These are phyloP conservation scores for Penicillium manginii DNA, from an alignment of 495 filamentous ascomycete genomes.

Conservation along the genomic window DNA sequence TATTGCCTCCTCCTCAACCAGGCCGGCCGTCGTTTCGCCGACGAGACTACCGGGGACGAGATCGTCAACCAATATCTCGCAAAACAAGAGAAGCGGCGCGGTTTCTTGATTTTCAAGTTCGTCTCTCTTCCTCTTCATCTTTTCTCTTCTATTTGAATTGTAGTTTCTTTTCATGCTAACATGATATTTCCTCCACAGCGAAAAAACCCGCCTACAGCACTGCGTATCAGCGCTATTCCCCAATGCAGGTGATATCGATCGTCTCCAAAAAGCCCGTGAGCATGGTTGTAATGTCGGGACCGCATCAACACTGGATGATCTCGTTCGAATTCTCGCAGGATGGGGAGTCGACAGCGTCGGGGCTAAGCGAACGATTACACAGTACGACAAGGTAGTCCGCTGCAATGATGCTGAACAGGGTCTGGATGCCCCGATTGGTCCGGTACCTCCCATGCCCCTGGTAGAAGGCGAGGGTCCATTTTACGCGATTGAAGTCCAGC, in stretches of 20 bases:
- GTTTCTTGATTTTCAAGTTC: conserved; percentile 32
- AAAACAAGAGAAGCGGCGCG: conserved; percentile 32
- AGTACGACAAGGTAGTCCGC: conserved; percentile 23
- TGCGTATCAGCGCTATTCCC: conserved; percentile 27
- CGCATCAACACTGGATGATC: conserved; percentile 17
- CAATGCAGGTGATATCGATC: conserved; percentile 32
- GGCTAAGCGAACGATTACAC: conserved; percentile 18
- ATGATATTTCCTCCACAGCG: conserved; percentile 5
- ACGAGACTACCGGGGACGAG: conserved; percentile 31
- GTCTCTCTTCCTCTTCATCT: neutral
- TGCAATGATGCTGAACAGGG: conserved; percentile 7
- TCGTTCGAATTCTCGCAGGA: conserved; percentile 15
- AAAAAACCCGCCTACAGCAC: conserved; percentile 27
- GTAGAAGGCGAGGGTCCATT: conserved; percentile 32
- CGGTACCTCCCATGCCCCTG: conserved; percentile 20
- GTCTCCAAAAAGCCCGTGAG: conserved; percentile 30
- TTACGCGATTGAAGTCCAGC: conserved; percentile 34
- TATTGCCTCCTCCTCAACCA: conserved; percentile 28
- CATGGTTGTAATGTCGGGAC: conserved; percentile 31
- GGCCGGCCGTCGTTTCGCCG: conserved; percentile 22
- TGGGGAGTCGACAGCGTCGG: conserved; percentile 24
- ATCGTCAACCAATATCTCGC: conserved; percentile 37
- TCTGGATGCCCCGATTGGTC: conserved; percentile 22
- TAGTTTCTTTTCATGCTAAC: neutral
- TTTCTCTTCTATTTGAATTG: neutral